Percentiles rank a stretch among this genome's conserved stretches.
These are phyloP conservation scores for Flagelloscypha sp. DNA, from an alignment of 768 basidiomycete species.

Conservation along the genomic window DNA sequence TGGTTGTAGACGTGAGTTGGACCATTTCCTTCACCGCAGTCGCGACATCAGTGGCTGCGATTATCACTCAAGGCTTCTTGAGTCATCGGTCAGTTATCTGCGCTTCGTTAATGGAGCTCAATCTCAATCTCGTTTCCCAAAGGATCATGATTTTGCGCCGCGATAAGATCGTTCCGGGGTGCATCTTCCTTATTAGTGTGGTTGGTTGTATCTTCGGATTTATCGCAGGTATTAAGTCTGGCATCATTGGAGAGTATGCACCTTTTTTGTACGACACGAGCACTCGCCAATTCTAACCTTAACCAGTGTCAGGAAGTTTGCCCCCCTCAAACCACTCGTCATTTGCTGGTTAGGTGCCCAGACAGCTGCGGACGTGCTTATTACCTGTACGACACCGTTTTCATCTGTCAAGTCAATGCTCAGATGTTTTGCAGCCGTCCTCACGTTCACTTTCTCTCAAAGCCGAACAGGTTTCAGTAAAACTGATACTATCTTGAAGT, in stretches of 20 bases:
- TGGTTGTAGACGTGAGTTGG: slow-evolving; percentile 32
- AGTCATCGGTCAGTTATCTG: slow-evolving; percentile 30
- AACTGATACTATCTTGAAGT: slow-evolving; percentile 44
- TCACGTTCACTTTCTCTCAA: slow-evolving; percentile 26
- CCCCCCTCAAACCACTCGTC: slow-evolving; percentile 31
- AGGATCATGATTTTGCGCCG: slow-evolving; percentile 31
- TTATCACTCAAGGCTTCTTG: slow-evolving; percentile 44
- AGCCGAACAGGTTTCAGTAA: slow-evolving; percentile 43
- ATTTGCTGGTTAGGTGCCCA: slow-evolving; percentile 41
- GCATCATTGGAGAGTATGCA: slow-evolving; percentile 32
- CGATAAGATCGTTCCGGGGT: slow-evolving; percentile 22
- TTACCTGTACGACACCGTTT: slow-evolving; percentile 33
- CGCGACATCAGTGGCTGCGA: slow-evolving; percentile 36
- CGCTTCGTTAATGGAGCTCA: neutral
- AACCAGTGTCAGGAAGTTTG: slow-evolving; percentile 33
- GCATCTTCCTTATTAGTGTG: slow-evolving; percentile 29
- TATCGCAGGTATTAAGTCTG: slow-evolving; percentile 33
- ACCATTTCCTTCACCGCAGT: slow-evolving; percentile 43
- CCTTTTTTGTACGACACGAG: neutral
- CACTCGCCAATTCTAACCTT: neutral
- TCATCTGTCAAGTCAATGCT: neutral
- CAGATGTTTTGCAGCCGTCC: slow-evolving; percentile 12
- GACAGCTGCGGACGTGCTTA: slow-evolving; percentile 33
- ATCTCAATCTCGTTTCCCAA: slow-evolving; percentile 3
- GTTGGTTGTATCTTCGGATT: slow-evolving; percentile 36